Evolutionary conservation across 2,329 filamentous ascomycete genomes (phyloP).

Genomic region (Lecanicillium sp.): DNA sequence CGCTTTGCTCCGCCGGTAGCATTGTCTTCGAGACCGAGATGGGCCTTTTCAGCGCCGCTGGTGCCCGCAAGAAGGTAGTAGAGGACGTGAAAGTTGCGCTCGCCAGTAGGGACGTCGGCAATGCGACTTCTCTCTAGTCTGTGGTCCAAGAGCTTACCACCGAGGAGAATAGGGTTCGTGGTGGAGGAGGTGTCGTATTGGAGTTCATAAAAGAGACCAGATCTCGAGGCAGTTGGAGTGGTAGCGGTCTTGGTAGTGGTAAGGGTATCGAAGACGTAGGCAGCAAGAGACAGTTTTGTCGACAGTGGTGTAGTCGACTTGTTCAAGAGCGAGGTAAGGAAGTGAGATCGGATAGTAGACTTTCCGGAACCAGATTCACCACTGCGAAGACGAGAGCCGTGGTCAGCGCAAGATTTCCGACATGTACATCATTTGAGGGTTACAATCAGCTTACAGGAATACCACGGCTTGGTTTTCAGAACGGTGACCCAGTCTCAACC

Average conservation of each 20-base stretch:
- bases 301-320: conserved; percentile 91
- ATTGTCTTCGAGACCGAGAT: conserved; percentile 56
- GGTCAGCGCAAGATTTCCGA: not conserved
- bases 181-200: conserved; percentile 90
- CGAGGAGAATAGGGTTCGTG: conserved; percentile 78
- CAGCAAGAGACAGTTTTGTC: conserved; percentile 83
- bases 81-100: conserved; percentile 91
- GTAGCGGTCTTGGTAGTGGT: conserved; percentile 97
- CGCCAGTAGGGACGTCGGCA: conserved; percentile 84
- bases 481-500: conserved; percentile 73
- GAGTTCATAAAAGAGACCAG: conserved; percentile 89
- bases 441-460: conserved; percentile 64
- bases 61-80: conserved; percentile 95
- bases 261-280: conserved; percentile 91
- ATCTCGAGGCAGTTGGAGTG: conserved; percentile 90
- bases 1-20: conserved; percentile 58
- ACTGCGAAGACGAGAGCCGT: conserved; percentile 37
- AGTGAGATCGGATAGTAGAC: conserved; percentile 84
- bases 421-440: not conserved
- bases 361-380: conserved; percentile 96
- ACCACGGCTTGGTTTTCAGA: conserved; percentile 90
- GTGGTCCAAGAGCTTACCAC: conserved; percentile 91
- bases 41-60: conserved; percentile 79
- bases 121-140: conserved; percentile 87
- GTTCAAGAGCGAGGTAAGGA: conserved; percentile 75